Evolutionary conservation across 805 yeast genomes (phyloP).

Genomic region (Metschnikowia cerradonensis): DNA sequence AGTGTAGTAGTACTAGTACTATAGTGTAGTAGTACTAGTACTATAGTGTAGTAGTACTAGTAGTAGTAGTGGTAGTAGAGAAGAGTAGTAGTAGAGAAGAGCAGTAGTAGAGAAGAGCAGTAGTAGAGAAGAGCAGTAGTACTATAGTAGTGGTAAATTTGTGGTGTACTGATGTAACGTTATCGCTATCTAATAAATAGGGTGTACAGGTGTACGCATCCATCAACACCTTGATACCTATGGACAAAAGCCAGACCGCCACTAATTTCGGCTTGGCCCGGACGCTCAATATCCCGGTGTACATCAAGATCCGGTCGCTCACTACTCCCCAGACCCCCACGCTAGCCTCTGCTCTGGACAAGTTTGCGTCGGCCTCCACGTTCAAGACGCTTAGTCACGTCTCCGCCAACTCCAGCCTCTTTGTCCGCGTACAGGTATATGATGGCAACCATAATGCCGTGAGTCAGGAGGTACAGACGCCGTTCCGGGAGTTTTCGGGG

Average conservation of each 20-base stretch:
- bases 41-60: no score
- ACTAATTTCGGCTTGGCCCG: constrained; percentile 39
- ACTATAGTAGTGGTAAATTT: no score
- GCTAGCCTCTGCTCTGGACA: constrained; percentile 24
- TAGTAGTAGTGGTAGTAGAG: no score
- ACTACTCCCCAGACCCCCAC: constrained; percentile 10
- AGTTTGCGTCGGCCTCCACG: constrained; percentile 32
- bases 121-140: no score
- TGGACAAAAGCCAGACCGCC: constrained; percentile 17
- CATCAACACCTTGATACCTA: background rate
- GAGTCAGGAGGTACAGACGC: constrained; percentile 33
- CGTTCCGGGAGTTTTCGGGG: constrained; percentile 30
- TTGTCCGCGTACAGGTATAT: constrained; percentile 27
- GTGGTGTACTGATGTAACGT: background rate
- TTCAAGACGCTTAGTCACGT: constrained; percentile 32
- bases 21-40: no score
- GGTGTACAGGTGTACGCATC: background rate
- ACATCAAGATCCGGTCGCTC: constrained; percentile 31
- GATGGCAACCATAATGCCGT: constrained; percentile 30
- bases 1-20: no score
- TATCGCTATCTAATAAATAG: background rate
- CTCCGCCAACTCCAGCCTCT: constrained; percentile 33
- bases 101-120: no score
- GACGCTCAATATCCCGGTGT: constrained; percentile 31
- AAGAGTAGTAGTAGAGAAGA: no score